Evolutionary conservation across 495 filamentous ascomycete genomes (phyloP).

Genomic region (Neurospora sp.): DNA sequence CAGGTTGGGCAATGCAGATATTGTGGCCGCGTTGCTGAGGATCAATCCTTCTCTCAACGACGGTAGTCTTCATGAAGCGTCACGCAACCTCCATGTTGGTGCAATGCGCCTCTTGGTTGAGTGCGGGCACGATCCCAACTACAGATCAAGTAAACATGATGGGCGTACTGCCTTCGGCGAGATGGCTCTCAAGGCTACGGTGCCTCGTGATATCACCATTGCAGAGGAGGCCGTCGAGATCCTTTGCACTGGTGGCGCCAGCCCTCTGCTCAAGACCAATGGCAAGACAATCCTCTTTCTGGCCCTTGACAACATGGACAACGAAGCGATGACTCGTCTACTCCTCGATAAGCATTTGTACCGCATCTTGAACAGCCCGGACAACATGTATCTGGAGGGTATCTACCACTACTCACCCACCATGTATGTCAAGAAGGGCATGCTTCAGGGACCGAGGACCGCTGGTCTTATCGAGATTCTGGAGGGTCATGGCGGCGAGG

Average conservation of each 20-base stretch:
- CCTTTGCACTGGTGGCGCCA: slow-evolving; percentile 26
- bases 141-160: slow-evolving; percentile 28
- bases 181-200: slow-evolving; percentile 25
- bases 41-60: slow-evolving; percentile 22
- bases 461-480: slow-evolving; percentile 17
- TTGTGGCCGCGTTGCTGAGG: slow-evolving; percentile 12
- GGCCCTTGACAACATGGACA: slow-evolving; percentile 29
- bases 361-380: slow-evolving; percentile 30
- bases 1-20: slow-evolving; percentile 8
- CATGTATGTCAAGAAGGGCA: slow-evolving; percentile 29
- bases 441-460: slow-evolving; percentile 17
- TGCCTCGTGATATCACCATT: slow-evolving; percentile 18
- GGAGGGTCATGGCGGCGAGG: slow-evolving; percentile 24
- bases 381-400: slow-evolving; percentile 29
- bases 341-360: slow-evolving; percentile 23
- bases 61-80: slow-evolving; percentile 34
- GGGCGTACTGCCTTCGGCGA: slow-evolving; percentile 34
- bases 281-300: slow-evolving; percentile 33
- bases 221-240: slow-evolving; percentile 28
- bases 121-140: slow-evolving; percentile 32
- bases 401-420: slow-evolving; percentile 32
- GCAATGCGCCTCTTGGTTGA: slow-evolving; percentile 29
- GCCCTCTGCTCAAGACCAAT: slow-evolving; percentile 24
- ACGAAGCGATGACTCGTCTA: slow-evolving; percentile 23
- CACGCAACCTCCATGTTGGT: slow-evolving; percentile 26